These are phyloP conservation scores for Peronospora farinosa DNA, from an alignment of 352 stramenopile genomes.

Conservation along the genomic window DNA sequence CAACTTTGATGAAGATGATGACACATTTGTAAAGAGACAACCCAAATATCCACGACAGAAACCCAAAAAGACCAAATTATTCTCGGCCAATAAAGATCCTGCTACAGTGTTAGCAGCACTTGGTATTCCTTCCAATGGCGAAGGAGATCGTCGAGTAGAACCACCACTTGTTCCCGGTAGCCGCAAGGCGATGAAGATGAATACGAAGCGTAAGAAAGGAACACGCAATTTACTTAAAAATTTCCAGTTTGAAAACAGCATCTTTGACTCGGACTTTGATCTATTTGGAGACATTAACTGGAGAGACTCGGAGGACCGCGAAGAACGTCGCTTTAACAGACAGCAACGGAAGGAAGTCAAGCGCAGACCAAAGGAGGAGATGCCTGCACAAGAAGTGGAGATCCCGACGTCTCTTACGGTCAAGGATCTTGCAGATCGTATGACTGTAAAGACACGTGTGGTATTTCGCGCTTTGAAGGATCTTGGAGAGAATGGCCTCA, in stretches of 20 bases:
- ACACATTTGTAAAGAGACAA: constrained; percentile 29
- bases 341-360: constrained; percentile 50
- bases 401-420: constrained; percentile 68
- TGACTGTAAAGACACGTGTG: constrained; percentile 68
- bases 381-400: constrained; percentile 65
- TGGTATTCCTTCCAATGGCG: constrained; percentile 26
- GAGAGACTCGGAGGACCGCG: constrained; percentile 51
- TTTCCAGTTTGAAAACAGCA: constrained; percentile 84
- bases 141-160: constrained; percentile 6
- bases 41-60: constrained; percentile 33
- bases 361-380: constrained; percentile 29
- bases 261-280: constrained; percentile 61
- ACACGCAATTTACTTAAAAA: constrained; percentile 64
- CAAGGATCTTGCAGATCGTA: constrained; percentile 73
- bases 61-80: constrained; percentile 37
- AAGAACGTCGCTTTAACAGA: constrained; percentile 59
- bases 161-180: not conserved
- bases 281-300: constrained; percentile 78
- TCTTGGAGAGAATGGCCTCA: constrained; percentile 59
- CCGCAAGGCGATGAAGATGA: constrained; percentile 58
- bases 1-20: constrained; percentile 19
- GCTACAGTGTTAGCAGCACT: constrained; percentile 29
- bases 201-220: constrained; percentile 69
- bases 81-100: constrained; percentile 25
- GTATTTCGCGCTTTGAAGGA: constrained; percentile 59